A percentile compares a stretch with the other conserved stretches of the same genome.
phyloP scores from a whole-genome alignment of 331 rosid genomes.

The Erythrophleum ivorense region DNA sequence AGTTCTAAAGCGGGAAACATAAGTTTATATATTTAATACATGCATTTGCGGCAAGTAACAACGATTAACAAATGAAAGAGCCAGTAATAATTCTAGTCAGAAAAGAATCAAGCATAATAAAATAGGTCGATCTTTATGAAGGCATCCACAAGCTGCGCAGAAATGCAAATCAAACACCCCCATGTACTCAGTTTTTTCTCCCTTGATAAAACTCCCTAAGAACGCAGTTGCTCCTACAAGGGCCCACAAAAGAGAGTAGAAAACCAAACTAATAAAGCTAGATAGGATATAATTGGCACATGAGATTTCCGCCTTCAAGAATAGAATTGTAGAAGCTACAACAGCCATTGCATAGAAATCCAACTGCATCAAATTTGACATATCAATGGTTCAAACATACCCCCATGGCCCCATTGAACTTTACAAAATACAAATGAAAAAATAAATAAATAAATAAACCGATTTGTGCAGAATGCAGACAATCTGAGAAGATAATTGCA shows the following conservation, averaged over 20 bases:
- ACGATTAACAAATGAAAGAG: not conserved
- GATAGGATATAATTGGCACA: not conserved
- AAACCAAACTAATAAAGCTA: not conserved
- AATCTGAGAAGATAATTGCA: not conserved
- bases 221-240: not conserved
- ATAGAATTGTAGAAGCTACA: not conserved
- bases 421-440: not conserved
- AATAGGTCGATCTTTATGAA: not conserved
- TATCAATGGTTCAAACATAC: not conserved
- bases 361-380: constrained; percentile 1
- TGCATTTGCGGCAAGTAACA: not conserved
- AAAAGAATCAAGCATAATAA: not conserved
- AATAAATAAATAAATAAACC: not conserved
- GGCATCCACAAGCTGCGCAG: not conserved
- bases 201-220: not conserved
- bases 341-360: not conserved
- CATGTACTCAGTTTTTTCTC: not conserved
- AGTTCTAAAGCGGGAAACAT: not conserved
- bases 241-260: constrained; percentile 3
- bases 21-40: not conserved
- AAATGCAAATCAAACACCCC: constrained; percentile 18
- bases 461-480: not conserved
- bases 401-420: not conserved
- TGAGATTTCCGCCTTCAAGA: not conserved
- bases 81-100: not conserved